Evolutionary conservation across 78 protist species (phyloP).

Genomic region (Dictyostelium purpureum): DNA sequence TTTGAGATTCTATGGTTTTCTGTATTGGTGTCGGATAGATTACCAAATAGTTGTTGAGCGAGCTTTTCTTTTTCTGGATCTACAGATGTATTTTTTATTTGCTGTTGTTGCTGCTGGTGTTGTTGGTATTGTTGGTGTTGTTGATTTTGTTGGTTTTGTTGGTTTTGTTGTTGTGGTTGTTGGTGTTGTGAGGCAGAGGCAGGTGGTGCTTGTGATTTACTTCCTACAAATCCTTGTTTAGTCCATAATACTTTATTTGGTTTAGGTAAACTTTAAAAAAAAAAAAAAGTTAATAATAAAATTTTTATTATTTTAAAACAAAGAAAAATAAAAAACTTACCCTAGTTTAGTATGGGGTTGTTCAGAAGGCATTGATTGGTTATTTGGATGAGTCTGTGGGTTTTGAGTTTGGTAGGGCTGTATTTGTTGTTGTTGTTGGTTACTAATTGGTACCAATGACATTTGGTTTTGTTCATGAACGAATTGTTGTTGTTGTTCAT

Average conservation of each 20-base stretch:
- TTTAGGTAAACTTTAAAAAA: conserved; percentile 5
- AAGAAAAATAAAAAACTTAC: background rate
- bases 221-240: conserved; percentile 64
- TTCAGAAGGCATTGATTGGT: background rate
- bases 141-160: background rate
- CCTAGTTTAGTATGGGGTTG: background rate
- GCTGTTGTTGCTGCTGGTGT: background rate
- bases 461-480: background rate
- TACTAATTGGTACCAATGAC: background rate
- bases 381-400: background rate
- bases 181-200: background rate
- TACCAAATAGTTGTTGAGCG: conserved; percentile 60
- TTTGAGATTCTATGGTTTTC: too few species aligned
- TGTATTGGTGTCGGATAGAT: conserved; percentile 1
- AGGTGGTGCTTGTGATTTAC: background rate
- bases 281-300: background rate
- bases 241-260: conserved; percentile 65
- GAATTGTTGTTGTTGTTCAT: background rate
- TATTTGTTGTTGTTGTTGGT: background rate
- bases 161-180: background rate
- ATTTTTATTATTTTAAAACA: background rate
- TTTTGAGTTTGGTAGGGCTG: background rate
- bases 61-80: conserved; percentile 60
- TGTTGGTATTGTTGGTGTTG: background rate
- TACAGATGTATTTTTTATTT: background rate